Base-by-base conservation (phyloP, 306 rosid species). In the Quercus robur region DNA sequence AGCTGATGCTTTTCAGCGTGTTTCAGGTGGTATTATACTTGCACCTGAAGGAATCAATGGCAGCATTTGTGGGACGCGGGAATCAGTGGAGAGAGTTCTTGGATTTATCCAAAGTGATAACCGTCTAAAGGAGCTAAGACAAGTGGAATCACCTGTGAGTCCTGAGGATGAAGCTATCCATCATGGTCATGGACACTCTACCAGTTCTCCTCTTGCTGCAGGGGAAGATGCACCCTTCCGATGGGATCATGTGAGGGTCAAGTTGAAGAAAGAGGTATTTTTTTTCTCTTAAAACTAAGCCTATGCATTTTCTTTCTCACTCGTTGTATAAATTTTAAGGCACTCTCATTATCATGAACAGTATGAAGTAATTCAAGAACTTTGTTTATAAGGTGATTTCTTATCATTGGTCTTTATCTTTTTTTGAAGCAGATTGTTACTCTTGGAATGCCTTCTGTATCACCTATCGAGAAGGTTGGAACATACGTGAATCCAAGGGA, bases 211-310 rank as follows among this genome's bases (percentile, higher is more conserved):
- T 81, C 98, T 93, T 80, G 95, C 99, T 10, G 95, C 98, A 0
- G 96, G 97, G 81, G 98, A 95, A 77, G 98, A 93, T 76, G 88
- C 82, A 3, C 99, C 99, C 67, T 95, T 95, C 70, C 84, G 98
- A 69, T 95, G 98, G 99, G 98, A 95, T 80, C 97, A 95, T 80
- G 98, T 95, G 85, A 89, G 99, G 84, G 95, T 95, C 87, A 95
- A 93, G 85, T 81, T 95, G 90, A 95, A 94, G 90, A 94, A 93
- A 80, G 99, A 95, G 95, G 98, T 95, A 73, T 19, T 9, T 1
- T 49, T 78, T 82, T 38, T 38, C 2, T 2, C 46, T 8, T 41
- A 41, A 41, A 21, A 12, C 51, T 28, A 18, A 55, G 74, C 41
- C 63, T 13, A 4, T 31, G 51, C 25, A 4, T 19, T 30, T n/a